A percentile compares a stretch with the other conserved stretches of the same genome.
Conservation (phyloP, 306 rosid genomes). For the Acacia confusa region DNA sequence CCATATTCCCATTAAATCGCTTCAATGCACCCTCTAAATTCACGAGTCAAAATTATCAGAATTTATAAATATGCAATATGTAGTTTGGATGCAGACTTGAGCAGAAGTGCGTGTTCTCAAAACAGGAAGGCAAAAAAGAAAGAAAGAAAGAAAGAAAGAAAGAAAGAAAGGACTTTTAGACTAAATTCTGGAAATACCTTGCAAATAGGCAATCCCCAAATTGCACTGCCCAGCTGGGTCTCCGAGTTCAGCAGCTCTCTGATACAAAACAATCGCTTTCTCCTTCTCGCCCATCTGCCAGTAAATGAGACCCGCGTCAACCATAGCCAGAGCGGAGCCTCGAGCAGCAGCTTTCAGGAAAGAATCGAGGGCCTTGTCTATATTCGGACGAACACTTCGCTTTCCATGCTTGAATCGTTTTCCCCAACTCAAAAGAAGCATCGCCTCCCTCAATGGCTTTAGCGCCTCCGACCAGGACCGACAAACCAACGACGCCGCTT, state of each 20-base stretch:
- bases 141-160: too few species aligned
- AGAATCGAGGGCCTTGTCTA: conserved; percentile 53
- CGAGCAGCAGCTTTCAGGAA: conserved; percentile 55
- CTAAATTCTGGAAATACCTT: conserved; percentile 43
- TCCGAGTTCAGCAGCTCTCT: conserved; percentile 66
- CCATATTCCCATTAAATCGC: neutral
- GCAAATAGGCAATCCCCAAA: conserved; percentile 82
- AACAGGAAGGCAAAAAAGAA: neutral
- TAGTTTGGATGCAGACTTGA: neutral
- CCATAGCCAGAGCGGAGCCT: conserved; percentile 85
- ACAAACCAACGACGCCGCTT: conserved; percentile 74
- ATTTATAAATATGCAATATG: neutral
- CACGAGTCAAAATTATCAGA: neutral
- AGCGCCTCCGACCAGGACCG: conserved; percentile 61
- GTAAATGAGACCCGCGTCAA: conserved; percentile 78
- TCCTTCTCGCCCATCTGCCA: conserved; percentile 74
- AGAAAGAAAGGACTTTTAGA: neutral
- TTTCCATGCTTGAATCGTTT: conserved; percentile 68
- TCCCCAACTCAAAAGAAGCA: conserved; percentile 49
- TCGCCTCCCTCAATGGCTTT: conserved; percentile 52
- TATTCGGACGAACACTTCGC: conserved; percentile 37
- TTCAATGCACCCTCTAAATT: neutral
- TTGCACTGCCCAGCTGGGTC: conserved; percentile 80
- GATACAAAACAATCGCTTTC: conserved; percentile 57
- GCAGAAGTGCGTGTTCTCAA: neutral